Percentiles rank a stretch among this genome's conserved stretches.
Conservation (phyloP, 352 stramenopile genomes). For the Phytophthora ohioensis region DNA sequence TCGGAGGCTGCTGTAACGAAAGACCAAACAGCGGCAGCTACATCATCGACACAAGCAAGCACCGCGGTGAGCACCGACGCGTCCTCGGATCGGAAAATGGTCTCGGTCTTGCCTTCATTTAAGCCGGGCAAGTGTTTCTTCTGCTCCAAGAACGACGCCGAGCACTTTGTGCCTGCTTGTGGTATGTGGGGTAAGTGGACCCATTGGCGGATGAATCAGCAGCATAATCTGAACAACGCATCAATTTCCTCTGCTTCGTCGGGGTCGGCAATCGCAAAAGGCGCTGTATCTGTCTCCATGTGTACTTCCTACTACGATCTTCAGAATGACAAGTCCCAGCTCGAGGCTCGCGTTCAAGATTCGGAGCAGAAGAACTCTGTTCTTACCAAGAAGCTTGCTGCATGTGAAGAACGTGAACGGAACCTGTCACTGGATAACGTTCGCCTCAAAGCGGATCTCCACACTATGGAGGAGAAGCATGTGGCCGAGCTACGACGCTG, state of each 20-base stretch:
- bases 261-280: slow-evolving; percentile 39
- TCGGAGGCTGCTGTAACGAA: neutral
- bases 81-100: slow-evolving; percentile 48
- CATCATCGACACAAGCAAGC: slow-evolving; percentile 2
- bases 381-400: slow-evolving; percentile 40
- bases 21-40: neutral
- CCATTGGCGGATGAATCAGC: slow-evolving; percentile 86
- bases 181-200: slow-evolving; percentile 89
- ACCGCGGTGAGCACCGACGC: neutral
- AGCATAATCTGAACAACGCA: slow-evolving; percentile 49
- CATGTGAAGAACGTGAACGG: slow-evolving; percentile 30
- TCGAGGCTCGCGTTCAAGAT: slow-evolving; percentile 47
- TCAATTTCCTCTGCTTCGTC: slow-evolving; percentile 23
- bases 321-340: slow-evolving; percentile 69
- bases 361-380: slow-evolving; percentile 45
- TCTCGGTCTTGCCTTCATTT: slow-evolving; percentile 84
- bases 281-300: slow-evolving; percentile 59
- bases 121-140: slow-evolving; percentile 88
- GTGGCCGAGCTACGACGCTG: slow-evolving; percentile 43
- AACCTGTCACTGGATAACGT: slow-evolving; percentile 40
- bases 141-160: slow-evolving; percentile 83
- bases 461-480: slow-evolving; percentile 63
- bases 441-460: slow-evolving; percentile 53
- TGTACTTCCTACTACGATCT: slow-evolving; percentile 90
- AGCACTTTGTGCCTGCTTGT: slow-evolving; percentile 82